Evolutionary conservation across 192 early-diverging fungal species (phyloP), one percentile per base, ranked within the genome.

Genomic region (Chytriomyces sp.): DNA sequence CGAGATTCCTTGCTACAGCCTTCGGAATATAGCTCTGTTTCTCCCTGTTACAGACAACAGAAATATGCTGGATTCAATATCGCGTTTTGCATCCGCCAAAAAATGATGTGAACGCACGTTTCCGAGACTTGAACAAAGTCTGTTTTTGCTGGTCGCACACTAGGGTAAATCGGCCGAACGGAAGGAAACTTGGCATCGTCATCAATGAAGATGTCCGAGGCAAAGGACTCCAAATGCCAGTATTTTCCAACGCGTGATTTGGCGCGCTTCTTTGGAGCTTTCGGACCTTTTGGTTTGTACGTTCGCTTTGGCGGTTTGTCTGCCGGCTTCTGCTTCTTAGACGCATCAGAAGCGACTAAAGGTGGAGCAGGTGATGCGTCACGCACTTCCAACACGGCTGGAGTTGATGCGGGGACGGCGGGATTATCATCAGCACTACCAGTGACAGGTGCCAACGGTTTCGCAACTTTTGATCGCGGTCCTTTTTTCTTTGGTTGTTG

Each of bases 141-240:
- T 35, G 35, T 35, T 35, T 35, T 35, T 35, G 35, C 35, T 35
- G 35, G 35, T 35, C 35, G 35, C 35, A 35, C 35, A 35, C 3
- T 35, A 4, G 35, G 35, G 35, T 35, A 35, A 35, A 35, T 35
- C 35, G 35, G 35, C 3, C 35, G 65, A 67, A 3, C 13, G 65
- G 10, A 45, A 13, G 65, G 65, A 67, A 67, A 11, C 13, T 13
- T 7, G 65, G 65, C 7, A 45, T 28, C 13, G 35, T 59, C 20
- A 3, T 26, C 66, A 11, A 45, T 23, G 46, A 67, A 67, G 3
- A 46, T 8, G 28, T 47, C 8, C 16, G 66, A 46, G 8, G 66
- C 43, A 47, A 43, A 46, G 2, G 45, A 10, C 10, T 67, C 66
- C 43, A 67, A 18, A 23, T 67, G 45, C 66, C 66, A 67, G 66